Evolutionary conservation across 164 flowering plant genomes (phyloP), one percentile per base, ranked within the genome.

Genomic region (Annona squamosa): DNA sequence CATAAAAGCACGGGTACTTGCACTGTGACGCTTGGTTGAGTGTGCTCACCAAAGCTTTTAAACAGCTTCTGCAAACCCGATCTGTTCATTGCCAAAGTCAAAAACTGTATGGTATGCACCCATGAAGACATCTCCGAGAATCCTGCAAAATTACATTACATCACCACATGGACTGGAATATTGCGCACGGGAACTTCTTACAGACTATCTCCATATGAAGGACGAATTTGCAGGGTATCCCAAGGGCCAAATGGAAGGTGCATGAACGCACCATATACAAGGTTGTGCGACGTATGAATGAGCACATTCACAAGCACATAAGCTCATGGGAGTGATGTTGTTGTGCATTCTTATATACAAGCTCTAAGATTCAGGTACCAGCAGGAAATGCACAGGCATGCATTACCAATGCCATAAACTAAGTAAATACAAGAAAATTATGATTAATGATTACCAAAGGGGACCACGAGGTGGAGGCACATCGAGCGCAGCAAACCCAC

Each of bases 391-490:
- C 37, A n/a, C 65, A 63, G 41, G 18, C 19, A 63, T 26, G 37
- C 59, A 52, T 52, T 9, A 52, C 13, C 59, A 52, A 16, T 52
- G 59, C 16, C 9, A 52, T 12, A 9, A 52, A 52, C 13, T 16
- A 52, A 12, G 17, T 2, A 10, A 3, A 52, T 52, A 16, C 9
- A 52, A 52, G 13, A 10, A 9, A 52, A 52, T 10, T 52, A 12
- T 52, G 59, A 3, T 52, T 16, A 52, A 12, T 46, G 37, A 68
- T 7, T 85, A 86, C 89, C 90, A 87, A 75, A 85, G 85, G 71
- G 94, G 90, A 56, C 91, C 91, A 4, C 84, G 88, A 45, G 90
- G 91, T 41, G 90, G 89, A 4, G 90, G 77, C 12, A 90, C 80
- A 76, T 90, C 94, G 48, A 90, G 73, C 64, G 90, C 91, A 17